phyloP scores from a whole-genome alignment of 2,329 filamentous ascomycete species.

The Myriosclerotinia curreyana region DNA sequence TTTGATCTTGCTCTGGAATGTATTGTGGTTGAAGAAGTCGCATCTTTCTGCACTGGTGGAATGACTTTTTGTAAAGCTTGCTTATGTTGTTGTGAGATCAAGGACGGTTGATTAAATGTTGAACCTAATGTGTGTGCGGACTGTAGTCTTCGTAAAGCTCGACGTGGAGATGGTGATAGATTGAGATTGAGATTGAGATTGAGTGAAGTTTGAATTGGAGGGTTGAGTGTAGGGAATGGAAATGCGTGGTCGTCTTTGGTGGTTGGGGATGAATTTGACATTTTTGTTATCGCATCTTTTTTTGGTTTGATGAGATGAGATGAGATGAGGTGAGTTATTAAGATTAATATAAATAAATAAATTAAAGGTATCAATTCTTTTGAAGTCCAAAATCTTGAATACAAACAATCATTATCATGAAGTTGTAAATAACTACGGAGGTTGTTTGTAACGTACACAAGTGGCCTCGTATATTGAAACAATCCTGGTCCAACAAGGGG shows the following conservation, averaged over 20 bases:
- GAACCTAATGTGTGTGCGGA: constrained; percentile 69
- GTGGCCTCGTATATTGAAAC: too few species aligned
- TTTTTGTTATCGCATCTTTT: constrained; percentile 19
- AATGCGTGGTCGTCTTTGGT: constrained; percentile 29
- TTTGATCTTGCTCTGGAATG: constrained; percentile 63
- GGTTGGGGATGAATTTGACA: constrained; percentile 27
- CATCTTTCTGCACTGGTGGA: constrained; percentile 19
- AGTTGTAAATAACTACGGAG: too few species aligned
- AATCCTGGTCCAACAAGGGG: too few species aligned
- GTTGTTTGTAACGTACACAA: too few species aligned
- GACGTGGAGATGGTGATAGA: constrained; percentile 60
- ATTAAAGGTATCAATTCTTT: neutral
- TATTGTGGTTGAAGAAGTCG: constrained; percentile 27
- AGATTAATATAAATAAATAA: neutral
- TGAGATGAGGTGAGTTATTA: neutral
- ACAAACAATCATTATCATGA: neutral
- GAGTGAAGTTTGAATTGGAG: constrained; percentile 37
- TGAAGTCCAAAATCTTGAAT: constrained; percentile 1
- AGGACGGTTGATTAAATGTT: constrained; percentile 49
- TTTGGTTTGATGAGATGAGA: neutral
- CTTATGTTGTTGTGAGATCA: constrained; percentile 62
- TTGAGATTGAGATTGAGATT: constrained; percentile 39
- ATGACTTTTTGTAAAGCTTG: constrained; percentile 42
- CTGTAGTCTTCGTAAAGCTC: constrained; percentile 69
- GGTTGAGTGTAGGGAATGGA: constrained; percentile 26